phyloP scores from a whole-genome alignment of 805 yeast species.

The Hanseniaspora nectarophila region DNA sequence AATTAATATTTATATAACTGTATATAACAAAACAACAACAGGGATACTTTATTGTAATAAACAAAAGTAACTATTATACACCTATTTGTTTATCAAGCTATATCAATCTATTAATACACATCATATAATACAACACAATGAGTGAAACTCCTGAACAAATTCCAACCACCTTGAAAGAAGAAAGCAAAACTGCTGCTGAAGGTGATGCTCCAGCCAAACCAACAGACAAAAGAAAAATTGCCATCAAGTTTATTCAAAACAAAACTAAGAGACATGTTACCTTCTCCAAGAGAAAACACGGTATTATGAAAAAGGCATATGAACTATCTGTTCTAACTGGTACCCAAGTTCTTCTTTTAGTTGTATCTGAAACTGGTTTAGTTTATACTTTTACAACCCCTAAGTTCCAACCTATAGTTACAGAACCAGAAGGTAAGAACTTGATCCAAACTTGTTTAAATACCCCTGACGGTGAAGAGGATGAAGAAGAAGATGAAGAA shows the following conservation, averaged over 20 bases:
- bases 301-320: slow-evolving; percentile 99
- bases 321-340: slow-evolving; percentile 94
- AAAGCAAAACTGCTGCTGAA: slow-evolving; percentile 12
- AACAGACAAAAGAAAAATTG: slow-evolving; percentile 76
- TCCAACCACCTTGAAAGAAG: slow-evolving; percentile 14
- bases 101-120: background rate
- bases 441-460: slow-evolving; percentile 83
- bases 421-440: slow-evolving; percentile 94
- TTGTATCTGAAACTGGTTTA: slow-evolving; percentile 95
- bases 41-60: too few species aligned
- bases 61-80: too few species aligned
- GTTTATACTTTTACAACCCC: slow-evolving; percentile 99
- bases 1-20: too few species aligned
- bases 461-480: slow-evolving; percentile 16
- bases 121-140: background rate
- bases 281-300: slow-evolving; percentile 94
- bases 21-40: too few species aligned
- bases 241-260: slow-evolving; percentile 93
- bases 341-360: slow-evolving; percentile 86
- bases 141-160: background rate
- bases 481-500: slow-evolving; percentile 16
- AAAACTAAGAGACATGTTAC: slow-evolving; percentile 97
- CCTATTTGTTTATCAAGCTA: too few species aligned
- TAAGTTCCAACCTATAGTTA: slow-evolving; percentile 91
- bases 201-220: slow-evolving; percentile 17